Conservation (phyloP, 2,329 filamentous ascomycete genomes). For the Ascomycota sp. region DNA sequence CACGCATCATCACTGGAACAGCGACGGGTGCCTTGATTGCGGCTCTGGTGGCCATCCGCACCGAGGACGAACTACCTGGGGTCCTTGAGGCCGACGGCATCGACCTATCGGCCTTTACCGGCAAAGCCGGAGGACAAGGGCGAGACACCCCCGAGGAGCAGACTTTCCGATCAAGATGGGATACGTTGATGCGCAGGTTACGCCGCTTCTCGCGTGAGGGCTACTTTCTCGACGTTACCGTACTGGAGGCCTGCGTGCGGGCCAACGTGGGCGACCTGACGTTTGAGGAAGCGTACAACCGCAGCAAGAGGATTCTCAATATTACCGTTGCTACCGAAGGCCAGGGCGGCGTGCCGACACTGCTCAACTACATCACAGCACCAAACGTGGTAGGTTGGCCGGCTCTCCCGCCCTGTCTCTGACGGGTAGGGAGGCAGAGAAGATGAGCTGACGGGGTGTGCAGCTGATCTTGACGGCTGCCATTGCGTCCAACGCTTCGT, state of each 20-base stretch:
- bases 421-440: no score
- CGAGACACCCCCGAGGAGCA: conserved; percentile 14
- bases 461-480: conserved; percentile 66
- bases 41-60: conserved; percentile 70
- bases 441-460: background rate
- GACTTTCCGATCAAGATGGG: conserved; percentile 22
- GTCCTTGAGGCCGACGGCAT: conserved; percentile 65
- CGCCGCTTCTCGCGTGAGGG: conserved; percentile 53
- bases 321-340: conserved; percentile 70
- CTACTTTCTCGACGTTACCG: conserved; percentile 63
- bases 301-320: conserved; percentile 72
- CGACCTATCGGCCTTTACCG: conserved; percentile 59
- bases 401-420: no score
- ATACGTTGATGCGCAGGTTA: conserved; percentile 45
- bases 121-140: conserved; percentile 12
- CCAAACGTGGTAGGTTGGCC: conserved; percentile 59
- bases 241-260: conserved; percentile 66
- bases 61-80: conserved; percentile 59
- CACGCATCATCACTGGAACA: conserved; percentile 78
- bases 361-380: conserved; percentile 82
- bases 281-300: conserved; percentile 78
- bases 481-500: conserved; percentile 52
- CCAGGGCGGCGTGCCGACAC: conserved; percentile 55
- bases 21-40: conserved; percentile 81
- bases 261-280: conserved; percentile 77